A percentile compares a stretch with the other conserved stretches of the same genome.
Evolutionary conservation across 208 protist genomes (phyloP).

Genomic region (Trypanosoma scelopori): DNA sequence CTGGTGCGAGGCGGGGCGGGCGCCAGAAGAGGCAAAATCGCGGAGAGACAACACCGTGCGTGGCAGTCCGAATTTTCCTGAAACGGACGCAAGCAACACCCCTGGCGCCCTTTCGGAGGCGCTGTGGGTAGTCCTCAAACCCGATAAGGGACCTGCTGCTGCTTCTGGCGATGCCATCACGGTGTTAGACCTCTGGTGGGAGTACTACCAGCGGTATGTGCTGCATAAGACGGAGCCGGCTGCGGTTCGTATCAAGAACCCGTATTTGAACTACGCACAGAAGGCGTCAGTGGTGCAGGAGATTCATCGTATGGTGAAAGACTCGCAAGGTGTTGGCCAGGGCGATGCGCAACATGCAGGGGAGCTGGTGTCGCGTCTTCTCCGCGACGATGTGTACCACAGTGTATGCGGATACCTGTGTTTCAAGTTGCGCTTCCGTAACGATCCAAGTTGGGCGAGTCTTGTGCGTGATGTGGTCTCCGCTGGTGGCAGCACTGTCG

Average conservation of each 20-base stretch:
- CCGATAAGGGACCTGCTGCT: slow-evolving; percentile 14
- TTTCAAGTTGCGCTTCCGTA: slow-evolving; percentile 45
- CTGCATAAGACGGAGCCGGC: slow-evolving; percentile 68
- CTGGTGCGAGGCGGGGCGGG: slow-evolving; percentile 8
- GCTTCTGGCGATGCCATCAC: slow-evolving; percentile 23
- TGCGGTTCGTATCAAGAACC: slow-evolving; percentile 34
- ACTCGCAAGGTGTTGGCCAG: slow-evolving; percentile 2
- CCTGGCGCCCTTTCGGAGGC: slow-evolving; percentile 27
- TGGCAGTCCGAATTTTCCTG: slow-evolving; percentile 44
- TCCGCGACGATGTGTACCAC: slow-evolving; percentile 58
- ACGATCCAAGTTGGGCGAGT: slow-evolving; percentile 65
- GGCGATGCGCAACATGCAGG: slow-evolving; percentile 26
- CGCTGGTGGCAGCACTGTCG: slow-evolving; percentile 4
- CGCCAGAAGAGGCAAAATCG: background rate
- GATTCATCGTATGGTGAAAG: slow-evolving; percentile 28
- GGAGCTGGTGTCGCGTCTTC: slow-evolving; percentile 36
- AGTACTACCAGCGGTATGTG: slow-evolving; percentile 58
- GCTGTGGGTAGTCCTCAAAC: slow-evolving; percentile 44
- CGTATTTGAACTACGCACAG: slow-evolving; percentile 30
- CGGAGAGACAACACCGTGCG: slow-evolving; percentile 2
- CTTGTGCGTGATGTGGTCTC: slow-evolving; percentile 56
- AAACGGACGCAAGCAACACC: slow-evolving; percentile 12
- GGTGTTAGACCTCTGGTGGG: slow-evolving; percentile 72
- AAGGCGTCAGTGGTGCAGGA: slow-evolving; percentile 48
- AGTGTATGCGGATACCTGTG: slow-evolving; percentile 40